Base-by-base conservation (phyloP, 169 alveolate species). In the Eimeria brunetti region DNA sequence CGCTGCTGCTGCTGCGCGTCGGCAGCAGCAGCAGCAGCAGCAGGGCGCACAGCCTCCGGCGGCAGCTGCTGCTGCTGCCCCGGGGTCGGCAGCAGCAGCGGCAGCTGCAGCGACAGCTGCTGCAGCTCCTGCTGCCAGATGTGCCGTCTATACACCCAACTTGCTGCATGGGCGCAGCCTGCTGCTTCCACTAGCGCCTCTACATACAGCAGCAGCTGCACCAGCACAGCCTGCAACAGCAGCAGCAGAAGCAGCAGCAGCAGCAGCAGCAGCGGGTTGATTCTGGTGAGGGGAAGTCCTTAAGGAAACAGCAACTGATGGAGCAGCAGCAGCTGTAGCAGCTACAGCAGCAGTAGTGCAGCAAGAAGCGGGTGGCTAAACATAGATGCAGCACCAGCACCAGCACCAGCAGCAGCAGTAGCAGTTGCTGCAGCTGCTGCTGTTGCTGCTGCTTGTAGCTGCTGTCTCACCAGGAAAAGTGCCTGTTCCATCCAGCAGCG, bases 91-190 rank as follows among this genome's bases (percentile, higher is more conserved):
- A 81, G 71, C 36, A 81, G 89, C 67, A 81, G 71, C 46, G 89
- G 89, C 62, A 81, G 71, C 73, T 81, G 89, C 89, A 81, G n/a
- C 64, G 89, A 46, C 71, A 81, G 89, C 71, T 76, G 95, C 90
- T 90, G 95, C 56, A 76, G 83, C 36, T 78, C 88, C 89, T 51
- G 51, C n/a, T 33, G 46, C 89, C 89, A 81, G 49, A n/a, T 58
- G 36, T 81, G 89, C 24, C 89, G 46, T 36, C 89, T 46, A 46
- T 81, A 81, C 51, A 49, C 64, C 95, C 95, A 90, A n/a, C 67
- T 51, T 69, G 44, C 69, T 33, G 95, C 85, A 69, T 90, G 95
- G 49, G 76, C 95, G 6, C 33, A 46, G 33, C 84, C 73, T 3
- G 49, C 90, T 64, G 46, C 51, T n/a, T 76, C 90, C 36, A 76